Evolutionary conservation across 2,329 filamentous ascomycete species (phyloP).

Genomic region (Colletotrichum kahawae): DNA sequence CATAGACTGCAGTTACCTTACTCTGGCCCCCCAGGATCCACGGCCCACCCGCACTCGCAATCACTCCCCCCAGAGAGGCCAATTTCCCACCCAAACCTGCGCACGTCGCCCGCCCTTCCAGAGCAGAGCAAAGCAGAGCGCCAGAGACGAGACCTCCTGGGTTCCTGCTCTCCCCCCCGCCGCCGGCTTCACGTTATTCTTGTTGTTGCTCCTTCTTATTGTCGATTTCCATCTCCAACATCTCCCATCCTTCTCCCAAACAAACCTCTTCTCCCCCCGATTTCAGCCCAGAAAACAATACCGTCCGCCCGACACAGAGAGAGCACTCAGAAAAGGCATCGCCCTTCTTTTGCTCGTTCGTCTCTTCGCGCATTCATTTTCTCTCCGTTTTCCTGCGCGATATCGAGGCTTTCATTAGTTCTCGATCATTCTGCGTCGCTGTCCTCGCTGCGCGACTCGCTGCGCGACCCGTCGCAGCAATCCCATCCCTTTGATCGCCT

Average conservation of each 20-base stretch:
- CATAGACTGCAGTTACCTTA: not conserved
- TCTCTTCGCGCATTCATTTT: constrained; percentile 27
- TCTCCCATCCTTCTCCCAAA: constrained; percentile 23
- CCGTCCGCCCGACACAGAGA: constrained; percentile 26
- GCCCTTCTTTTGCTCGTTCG: constrained; percentile 15
- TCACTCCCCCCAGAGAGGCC: constrained; percentile 15
- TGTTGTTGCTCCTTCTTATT: not conserved
- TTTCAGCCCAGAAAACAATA: constrained; percentile 19
- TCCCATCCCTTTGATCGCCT: constrained; percentile 13
- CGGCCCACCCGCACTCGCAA: constrained; percentile 20
- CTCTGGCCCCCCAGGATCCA: constrained; percentile 2
- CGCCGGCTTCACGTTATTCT: constrained; percentile 12
- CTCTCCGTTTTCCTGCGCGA: constrained; percentile 25
- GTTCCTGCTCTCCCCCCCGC: not conserved
- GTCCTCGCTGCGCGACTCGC: constrained; percentile 24
- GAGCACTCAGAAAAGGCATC: constrained; percentile 20
- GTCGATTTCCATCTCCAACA: constrained; percentile 18
- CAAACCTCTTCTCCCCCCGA: constrained; percentile 20
- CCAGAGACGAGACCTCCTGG: not conserved
- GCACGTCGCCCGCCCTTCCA: constrained; percentile 16
- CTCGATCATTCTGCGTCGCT: constrained; percentile 38
- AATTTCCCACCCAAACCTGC: constrained; percentile 20
- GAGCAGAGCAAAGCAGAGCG: not conserved
- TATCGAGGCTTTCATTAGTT: constrained; percentile 55
- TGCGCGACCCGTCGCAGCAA: constrained; percentile 23